These are phyloP conservation scores for Paramarasmius palmivorus DNA, from an alignment of 1,284 basidiomycete genomes.

Conservation along the genomic window DNA sequence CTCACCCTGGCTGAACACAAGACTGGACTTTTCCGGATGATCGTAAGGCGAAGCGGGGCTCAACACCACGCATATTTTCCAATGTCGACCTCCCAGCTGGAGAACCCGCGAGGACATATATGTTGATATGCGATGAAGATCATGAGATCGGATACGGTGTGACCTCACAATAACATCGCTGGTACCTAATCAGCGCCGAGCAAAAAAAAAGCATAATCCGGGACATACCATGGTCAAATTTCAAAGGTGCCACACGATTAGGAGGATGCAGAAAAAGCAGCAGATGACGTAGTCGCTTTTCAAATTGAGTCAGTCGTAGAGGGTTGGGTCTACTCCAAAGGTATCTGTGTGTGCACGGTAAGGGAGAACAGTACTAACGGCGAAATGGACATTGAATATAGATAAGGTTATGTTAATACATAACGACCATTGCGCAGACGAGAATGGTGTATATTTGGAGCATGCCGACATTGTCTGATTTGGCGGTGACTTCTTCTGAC, in stretches of 20 bases:
- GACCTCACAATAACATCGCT: constrained; percentile 14
- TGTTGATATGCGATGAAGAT: constrained; percentile 8
- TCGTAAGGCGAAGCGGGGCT: background rate
- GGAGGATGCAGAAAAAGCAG: constrained; percentile 1
- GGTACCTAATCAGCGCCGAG: background rate
- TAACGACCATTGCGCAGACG: constrained; percentile 9
- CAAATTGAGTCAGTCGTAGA: constrained; percentile 8
- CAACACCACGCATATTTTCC: background rate
- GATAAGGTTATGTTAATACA: constrained; percentile 10
- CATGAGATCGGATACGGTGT: constrained; percentile 10
- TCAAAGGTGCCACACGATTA: constrained; percentile 8
- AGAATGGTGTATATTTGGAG: constrained; percentile 15
- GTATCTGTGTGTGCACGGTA: constrained; percentile 9
- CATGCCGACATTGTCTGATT: constrained; percentile 15
- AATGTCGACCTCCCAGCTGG: constrained; percentile 6
- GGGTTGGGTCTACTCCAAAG: constrained; percentile 5
- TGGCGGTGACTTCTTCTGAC: constrained; percentile 11
- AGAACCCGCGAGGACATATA: constrained; percentile 10
- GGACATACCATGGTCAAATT: constrained; percentile 11
- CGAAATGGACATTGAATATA: constrained; percentile 15
- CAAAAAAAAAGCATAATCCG: background rate
- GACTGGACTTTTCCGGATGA: constrained; percentile 8
- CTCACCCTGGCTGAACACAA: constrained; percentile 14
- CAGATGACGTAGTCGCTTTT: background rate
- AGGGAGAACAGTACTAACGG: constrained; percentile 11